Base-by-base conservation (phyloP, 2,329 filamentous ascomycete species). In the Ophiostoma montium region DNA sequence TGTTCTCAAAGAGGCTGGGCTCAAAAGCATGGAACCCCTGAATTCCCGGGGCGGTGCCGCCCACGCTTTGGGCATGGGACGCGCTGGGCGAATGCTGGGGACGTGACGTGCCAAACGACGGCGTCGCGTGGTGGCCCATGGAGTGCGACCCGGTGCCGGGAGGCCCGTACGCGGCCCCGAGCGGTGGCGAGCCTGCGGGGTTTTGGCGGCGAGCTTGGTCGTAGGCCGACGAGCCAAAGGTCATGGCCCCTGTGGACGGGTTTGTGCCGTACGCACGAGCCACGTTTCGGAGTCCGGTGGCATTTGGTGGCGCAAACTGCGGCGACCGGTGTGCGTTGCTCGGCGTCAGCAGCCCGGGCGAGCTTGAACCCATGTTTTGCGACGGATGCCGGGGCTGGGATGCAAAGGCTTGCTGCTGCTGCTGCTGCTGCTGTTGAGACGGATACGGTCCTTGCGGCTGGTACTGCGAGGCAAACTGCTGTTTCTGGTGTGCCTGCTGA, bases 1-100 rank as follows among this genome's bases (percentile, higher is more conserved):
- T 58, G 44, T 60, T 59, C 32, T 64, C 62, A 21, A 57, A 55
- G 8, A 57, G 13, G 0, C 50, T 50, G 1, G 53, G 51, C 23
- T 58, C 55, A 35, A 59, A 60, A 13, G 50, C 51, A 30, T 54
- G 54, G 30, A 59, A 60, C 18, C 41, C 31, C n/a, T 55, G 53
- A 18, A 60, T 52, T 16, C 46, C 52, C 23, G 56, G 53, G 15
- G 53, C 32, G 1, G 51, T 32, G 32, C 43, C 46, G 10, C 36
- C 45, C 30, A 50, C 43, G 12, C 35, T 42, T 19, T 51, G 48
- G 11, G 35, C 42, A 19, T 49, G 53, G 3, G 55, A 50, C 6
- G 48, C 41, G 10, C 51, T 47, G 5, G 54, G 52, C 13, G 52
- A 48, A 21, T 56, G 52, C 16, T 57, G 55, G 16, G 56, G 55